A percentile compares a stretch with the other conserved stretches of the same genome.
These are phyloP conservation scores for Trypanosoma scelopori DNA, from an alignment of 208 protist species.

Conservation along the genomic window DNA sequence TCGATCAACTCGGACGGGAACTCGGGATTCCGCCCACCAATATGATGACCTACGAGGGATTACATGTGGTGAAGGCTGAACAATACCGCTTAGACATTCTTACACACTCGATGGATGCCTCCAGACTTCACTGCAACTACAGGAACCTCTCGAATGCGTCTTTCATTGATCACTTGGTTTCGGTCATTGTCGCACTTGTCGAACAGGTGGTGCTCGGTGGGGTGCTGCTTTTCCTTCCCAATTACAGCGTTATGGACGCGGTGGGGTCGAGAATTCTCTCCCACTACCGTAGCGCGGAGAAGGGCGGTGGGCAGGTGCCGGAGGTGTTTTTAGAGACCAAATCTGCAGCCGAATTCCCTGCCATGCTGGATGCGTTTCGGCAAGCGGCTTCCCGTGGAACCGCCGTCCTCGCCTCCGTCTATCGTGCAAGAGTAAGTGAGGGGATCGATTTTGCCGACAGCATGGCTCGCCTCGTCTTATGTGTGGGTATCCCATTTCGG, in stretches of 20 bases:
- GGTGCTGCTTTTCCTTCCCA: slow-evolving; percentile 94
- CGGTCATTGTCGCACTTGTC: slow-evolving; percentile 43
- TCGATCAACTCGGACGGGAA: slow-evolving; percentile 79
- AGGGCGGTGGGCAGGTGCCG: not conserved
- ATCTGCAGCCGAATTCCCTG: slow-evolving; percentile 14
- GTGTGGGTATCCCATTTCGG: slow-evolving; percentile 89
- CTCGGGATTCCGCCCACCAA: slow-evolving; percentile 49
- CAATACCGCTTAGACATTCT: slow-evolving; percentile 44
- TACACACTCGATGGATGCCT: slow-evolving; percentile 24
- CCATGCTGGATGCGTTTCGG: slow-evolving; percentile 23
- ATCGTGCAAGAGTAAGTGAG: slow-evolving; percentile 94
- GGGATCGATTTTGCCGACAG: slow-evolving; percentile 95
- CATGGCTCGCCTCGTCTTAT: slow-evolving; percentile 93
- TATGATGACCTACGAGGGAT: slow-evolving; percentile 65
- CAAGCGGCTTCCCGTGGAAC: slow-evolving; percentile 1
- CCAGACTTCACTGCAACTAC: slow-evolving; percentile 66
- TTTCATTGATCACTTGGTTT: slow-evolving; percentile 52
- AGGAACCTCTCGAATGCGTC: slow-evolving; percentile 30
- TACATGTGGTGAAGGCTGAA: slow-evolving; percentile 41
- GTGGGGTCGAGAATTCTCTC: slow-evolving; percentile 21
- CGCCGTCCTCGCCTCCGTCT: slow-evolving; percentile 91
- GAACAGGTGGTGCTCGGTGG: slow-evolving; percentile 65
- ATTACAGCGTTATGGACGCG: slow-evolving; percentile 48
- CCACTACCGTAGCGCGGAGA: not conserved
- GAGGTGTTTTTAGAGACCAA: slow-evolving; percentile 26